phyloP scores from a whole-genome alignment of 345 rosid species.

The Hibiscus syriacus region DNA sequence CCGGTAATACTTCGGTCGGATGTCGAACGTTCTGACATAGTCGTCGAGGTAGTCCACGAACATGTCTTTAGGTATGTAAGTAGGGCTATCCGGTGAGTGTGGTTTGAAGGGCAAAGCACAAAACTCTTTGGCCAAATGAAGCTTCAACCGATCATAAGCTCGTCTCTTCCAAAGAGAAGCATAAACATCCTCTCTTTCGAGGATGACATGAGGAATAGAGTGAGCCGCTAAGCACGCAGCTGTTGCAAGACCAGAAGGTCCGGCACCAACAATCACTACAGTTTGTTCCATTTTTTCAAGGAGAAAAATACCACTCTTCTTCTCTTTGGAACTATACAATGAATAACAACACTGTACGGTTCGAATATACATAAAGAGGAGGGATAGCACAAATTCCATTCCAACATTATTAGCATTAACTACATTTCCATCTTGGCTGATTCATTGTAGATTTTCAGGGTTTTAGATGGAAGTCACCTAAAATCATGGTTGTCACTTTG shows the following conservation, averaged over 20 bases:
- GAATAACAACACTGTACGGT: too few relatives aligned
- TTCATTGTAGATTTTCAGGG: background rate
- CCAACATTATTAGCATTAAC: background rate
- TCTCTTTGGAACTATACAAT: background rate
- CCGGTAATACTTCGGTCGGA: constrained; percentile 25
- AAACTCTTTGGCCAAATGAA: constrained; percentile 50
- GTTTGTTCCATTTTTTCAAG: background rate
- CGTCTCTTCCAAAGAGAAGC: constrained; percentile 55
- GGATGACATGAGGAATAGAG: constrained; percentile 30
- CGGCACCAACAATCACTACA: constrained; percentile 50
- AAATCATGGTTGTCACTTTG: background rate
- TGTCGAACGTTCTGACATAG: constrained; percentile 26
- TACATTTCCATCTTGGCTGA: background rate
- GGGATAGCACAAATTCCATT: background rate
- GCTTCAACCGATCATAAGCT: constrained; percentile 39
- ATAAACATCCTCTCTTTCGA: constrained; percentile 48
- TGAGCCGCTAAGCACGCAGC: constrained; percentile 41
- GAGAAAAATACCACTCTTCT: background rate
- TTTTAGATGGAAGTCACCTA: background rate
- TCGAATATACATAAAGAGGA: background rate
- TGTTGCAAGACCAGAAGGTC: constrained; percentile 58
- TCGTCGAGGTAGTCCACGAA: constrained; percentile 44
- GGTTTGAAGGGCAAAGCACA: constrained; percentile 48
- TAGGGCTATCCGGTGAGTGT: constrained; percentile 26
- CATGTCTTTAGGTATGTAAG: constrained; percentile 29